Evolutionary conservation across 2,329 filamentous ascomycete genomes (phyloP).

Genomic region (Talaromyces sp.): DNA sequence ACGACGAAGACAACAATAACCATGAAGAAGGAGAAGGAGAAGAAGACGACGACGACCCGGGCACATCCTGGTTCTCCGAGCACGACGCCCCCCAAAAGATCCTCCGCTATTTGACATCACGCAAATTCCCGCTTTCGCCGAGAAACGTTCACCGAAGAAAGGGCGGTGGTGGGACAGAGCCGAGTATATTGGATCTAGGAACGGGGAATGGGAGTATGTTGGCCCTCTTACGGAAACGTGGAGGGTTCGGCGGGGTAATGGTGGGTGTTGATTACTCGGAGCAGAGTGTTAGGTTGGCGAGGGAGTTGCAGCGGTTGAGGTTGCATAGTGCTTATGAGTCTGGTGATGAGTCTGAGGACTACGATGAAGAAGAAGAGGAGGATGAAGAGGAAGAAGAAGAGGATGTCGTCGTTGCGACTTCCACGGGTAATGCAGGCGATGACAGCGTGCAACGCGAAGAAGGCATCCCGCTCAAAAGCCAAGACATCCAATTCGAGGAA

Average conservation of each 20-base stretch:
- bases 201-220: slow-evolving; percentile 92
- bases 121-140: slow-evolving; percentile 47
- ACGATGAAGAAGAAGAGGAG: slow-evolving; percentile 48
- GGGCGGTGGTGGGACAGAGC: slow-evolving; percentile 19
- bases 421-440: neutral
- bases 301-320: slow-evolving; percentile 54
- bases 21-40: slow-evolving; percentile 64
- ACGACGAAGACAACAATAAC: slow-evolving; percentile 58
- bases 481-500: slow-evolving; percentile 50
- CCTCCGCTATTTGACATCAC: slow-evolving; percentile 62
- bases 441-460: slow-evolving; percentile 13
- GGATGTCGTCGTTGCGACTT: slow-evolving; percentile 25
- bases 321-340: slow-evolving; percentile 37
- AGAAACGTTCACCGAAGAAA: slow-evolving; percentile 24
- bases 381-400: slow-evolving; percentile 27
- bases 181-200: slow-evolving; percentile 74
- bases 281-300: slow-evolving; percentile 71
- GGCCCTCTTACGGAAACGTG: slow-evolving; percentile 70
- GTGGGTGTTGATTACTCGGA: slow-evolving; percentile 86
- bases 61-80: slow-evolving; percentile 96
- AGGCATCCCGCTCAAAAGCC: slow-evolving; percentile 18
- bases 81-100: slow-evolving; percentile 82
- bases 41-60: slow-evolving; percentile 68
- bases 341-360: slow-evolving; percentile 24
- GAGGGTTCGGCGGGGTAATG: slow-evolving; percentile 65